A percentile compares a stretch with the other conserved stretches of the same genome.
Evolutionary conservation across 129 eudicot genomes (phyloP).

Genomic region (Kitagawia praeruptora): DNA sequence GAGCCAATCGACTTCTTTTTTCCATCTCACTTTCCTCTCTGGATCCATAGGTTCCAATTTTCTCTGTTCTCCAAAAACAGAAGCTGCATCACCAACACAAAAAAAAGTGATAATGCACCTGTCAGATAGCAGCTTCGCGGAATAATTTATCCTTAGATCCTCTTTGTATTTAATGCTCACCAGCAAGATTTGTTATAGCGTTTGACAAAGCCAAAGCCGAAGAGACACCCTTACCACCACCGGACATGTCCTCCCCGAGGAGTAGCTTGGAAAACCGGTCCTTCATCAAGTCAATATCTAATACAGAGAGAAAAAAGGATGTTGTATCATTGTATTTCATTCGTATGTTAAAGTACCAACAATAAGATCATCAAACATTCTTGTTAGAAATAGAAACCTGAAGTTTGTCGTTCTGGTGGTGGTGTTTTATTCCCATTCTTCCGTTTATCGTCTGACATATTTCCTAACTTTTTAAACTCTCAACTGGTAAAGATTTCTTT

Average conservation of each 20-base stretch:
- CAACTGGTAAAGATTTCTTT: neutral
- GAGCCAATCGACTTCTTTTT: slow-evolving; percentile 8
- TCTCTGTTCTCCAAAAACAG: slow-evolving; percentile 12
- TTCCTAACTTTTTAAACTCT: neutral
- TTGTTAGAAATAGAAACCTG: slow-evolving; percentile 1
- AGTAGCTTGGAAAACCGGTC: slow-evolving; percentile 76
- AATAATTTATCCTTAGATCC: neutral
- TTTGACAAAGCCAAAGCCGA: slow-evolving; percentile 74
- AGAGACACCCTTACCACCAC: slow-evolving; percentile 85
- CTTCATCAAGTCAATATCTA: slow-evolving; percentile 74
- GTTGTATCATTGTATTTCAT: neutral
- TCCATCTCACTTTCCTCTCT: slow-evolving; percentile 7
- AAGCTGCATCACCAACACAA: neutral
- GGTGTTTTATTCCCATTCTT: neutral
- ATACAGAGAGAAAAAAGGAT: neutral
- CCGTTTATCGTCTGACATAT: neutral
- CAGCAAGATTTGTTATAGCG: slow-evolving; percentile 77
- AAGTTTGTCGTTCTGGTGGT: slow-evolving; percentile 1
- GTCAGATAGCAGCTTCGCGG: neutral
- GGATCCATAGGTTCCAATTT: slow-evolving; percentile 7
- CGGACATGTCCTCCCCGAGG: slow-evolving; percentile 89
- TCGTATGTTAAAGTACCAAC: neutral
- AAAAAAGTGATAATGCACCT: neutral
- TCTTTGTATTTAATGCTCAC: slow-evolving; percentile 17
- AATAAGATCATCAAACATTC: neutral